Conservation (phyloP, 306 rosid species). For the Potentilla sterilis region DNA sequence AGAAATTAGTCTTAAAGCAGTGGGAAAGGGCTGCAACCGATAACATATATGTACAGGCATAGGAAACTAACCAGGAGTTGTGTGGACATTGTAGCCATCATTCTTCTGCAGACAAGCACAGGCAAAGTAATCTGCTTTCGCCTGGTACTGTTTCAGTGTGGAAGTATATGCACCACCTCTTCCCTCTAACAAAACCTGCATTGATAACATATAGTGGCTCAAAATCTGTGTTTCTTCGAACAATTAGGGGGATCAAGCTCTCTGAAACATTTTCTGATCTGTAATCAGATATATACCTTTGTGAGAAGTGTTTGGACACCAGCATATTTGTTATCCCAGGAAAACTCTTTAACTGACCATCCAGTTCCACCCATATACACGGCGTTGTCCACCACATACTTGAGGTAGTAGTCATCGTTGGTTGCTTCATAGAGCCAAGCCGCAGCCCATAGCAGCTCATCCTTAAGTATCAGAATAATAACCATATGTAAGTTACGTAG, state of each 20-base stretch:
- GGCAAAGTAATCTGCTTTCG: slow-evolving; percentile 80
- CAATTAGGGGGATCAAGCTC: neutral
- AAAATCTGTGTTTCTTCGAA: neutral
- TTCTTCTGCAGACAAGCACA: slow-evolving; percentile 84
- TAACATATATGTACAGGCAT: neutral
- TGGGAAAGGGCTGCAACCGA: no score
- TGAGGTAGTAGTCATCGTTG: slow-evolving; percentile 63
- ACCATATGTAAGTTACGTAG: neutral
- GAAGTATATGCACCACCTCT: slow-evolving; percentile 52
- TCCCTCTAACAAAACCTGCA: slow-evolving; percentile 69
- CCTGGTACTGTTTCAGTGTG: slow-evolving; percentile 71
- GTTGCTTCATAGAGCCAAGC: slow-evolving; percentile 80
- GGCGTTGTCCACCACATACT: slow-evolving; percentile 71
- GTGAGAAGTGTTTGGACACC: slow-evolving; percentile 79
- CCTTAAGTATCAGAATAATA: slow-evolving; percentile 38
- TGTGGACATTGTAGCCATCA: slow-evolving; percentile 66
- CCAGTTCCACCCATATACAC: slow-evolving; percentile 86
- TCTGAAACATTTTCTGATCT: neutral
- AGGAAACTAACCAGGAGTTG: slow-evolving; percentile 58
- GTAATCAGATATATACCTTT: slow-evolving; percentile 39
- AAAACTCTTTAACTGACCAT: slow-evolving; percentile 77
- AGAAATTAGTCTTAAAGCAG: neutral
- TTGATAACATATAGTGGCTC: neutral
- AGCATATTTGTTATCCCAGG: slow-evolving; percentile 94
- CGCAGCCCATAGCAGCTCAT: slow-evolving; percentile 90